Evolutionary conservation across 2,329 filamentous ascomycete species (phyloP).

Genomic region (Beauveria rudraprayagi): DNA sequence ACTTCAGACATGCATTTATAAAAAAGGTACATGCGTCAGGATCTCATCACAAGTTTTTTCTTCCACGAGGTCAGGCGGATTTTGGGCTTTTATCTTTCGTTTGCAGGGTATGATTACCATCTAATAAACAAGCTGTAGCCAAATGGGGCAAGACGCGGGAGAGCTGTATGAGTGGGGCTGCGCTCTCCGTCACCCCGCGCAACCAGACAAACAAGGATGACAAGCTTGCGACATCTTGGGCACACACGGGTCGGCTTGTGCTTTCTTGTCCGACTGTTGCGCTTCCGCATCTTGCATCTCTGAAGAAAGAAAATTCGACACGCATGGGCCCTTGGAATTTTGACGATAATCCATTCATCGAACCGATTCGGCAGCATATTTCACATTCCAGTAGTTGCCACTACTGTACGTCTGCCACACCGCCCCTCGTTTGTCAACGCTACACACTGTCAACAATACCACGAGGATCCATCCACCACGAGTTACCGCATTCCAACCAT

Average conservation of each 20-base stretch:
- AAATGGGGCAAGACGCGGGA: neutral
- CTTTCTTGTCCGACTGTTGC: neutral
- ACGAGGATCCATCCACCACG: neutral
- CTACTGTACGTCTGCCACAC: neutral
- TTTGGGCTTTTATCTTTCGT: no score
- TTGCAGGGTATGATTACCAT: no score
- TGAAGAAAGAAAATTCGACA: neutral
- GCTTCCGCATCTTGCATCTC: conserved; percentile 2
- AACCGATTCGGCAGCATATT: neutral
- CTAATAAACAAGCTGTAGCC: neutral
- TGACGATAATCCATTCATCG: neutral
- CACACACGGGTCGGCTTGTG: neutral
- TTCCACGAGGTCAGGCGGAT: no score
- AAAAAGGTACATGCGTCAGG: no score
- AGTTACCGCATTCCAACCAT: conserved; percentile 6
- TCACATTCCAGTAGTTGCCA: conserved; percentile 1
- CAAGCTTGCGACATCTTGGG: conserved; percentile 5
- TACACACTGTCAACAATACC: neutral
- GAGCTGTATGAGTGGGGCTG: neutral
- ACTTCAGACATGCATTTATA: no score
- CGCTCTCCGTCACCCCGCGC: conserved; percentile 13
- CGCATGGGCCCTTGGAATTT: neutral
- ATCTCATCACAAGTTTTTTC: no score
- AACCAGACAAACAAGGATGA: conserved; percentile 10
- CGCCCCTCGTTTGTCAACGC: neutral